A percentile compares a stretch with the other conserved stretches of the same genome.
These are phyloP conservation scores for Mortierella antarctica DNA, from an alignment of 192 early-diverging fungal species.

Conservation along the genomic window DNA sequence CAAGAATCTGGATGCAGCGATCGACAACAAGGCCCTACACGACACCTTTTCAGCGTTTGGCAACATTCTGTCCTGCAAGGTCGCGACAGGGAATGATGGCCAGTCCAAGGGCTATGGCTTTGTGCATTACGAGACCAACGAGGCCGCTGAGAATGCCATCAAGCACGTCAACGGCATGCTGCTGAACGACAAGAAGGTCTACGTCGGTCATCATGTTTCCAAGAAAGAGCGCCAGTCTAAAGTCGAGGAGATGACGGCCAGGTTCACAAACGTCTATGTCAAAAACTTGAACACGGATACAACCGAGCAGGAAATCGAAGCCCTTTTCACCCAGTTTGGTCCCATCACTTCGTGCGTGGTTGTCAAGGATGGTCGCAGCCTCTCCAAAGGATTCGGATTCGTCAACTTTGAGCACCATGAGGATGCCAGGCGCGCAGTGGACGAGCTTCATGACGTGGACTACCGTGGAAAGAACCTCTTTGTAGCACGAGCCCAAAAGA, in stretches of 20 bases:
- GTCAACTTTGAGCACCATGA: constrained; percentile 95
- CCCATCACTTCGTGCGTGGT: constrained; percentile 83
- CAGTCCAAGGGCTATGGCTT: constrained; percentile 96
- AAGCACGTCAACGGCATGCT: constrained; percentile 99
- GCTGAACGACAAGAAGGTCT: constrained; percentile 96
- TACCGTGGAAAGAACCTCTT: constrained; percentile 88
- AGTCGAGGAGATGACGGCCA: constrained; percentile 84
- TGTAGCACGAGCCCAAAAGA: constrained; percentile 98
- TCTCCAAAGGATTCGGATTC: constrained; percentile 95
- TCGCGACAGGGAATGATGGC: constrained; percentile 79
- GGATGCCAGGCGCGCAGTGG: constrained; percentile 84
- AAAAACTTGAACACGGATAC: constrained; percentile 91
- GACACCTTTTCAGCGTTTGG: constrained; percentile 98
- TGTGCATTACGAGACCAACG: constrained; percentile 95
- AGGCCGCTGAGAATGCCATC: constrained; percentile 93
- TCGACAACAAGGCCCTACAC: constrained; percentile 99
- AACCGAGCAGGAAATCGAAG: constrained; percentile 77
- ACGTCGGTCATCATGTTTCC: constrained; percentile 90
- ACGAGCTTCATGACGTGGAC: constrained; percentile 92
- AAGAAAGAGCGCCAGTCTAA: constrained; percentile 91
- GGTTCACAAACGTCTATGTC: constrained; percentile 98
- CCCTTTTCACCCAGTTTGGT: constrained; percentile 84
- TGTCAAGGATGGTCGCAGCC: constrained; percentile 77
- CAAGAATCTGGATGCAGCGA: constrained; percentile 97
- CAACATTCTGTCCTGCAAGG: constrained; percentile 96